A percentile compares a stretch with the other conserved stretches of the same genome.
phyloP scores from a whole-genome alignment of 805 yeast genomes.

The Kodamaea neixiangensis region DNA sequence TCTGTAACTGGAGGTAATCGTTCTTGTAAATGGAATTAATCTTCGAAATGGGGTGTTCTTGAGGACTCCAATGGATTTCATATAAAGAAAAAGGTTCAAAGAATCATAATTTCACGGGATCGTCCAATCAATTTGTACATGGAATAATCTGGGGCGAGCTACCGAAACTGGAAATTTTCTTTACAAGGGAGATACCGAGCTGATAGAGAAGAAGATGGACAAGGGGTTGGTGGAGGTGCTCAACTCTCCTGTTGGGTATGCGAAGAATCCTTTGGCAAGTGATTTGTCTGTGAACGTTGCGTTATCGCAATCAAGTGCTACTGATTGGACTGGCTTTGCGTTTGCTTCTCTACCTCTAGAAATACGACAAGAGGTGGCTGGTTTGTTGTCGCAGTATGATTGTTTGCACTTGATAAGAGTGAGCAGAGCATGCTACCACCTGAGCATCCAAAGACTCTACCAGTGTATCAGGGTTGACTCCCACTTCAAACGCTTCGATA shows the following conservation, averaged over 20 bases:
- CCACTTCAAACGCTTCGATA: slow-evolving; percentile 35
- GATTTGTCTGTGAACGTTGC: neutral
- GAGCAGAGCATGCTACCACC: slow-evolving; percentile 28
- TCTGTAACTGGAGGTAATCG: neutral
- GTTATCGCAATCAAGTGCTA: neutral
- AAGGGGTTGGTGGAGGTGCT: slow-evolving; percentile 8
- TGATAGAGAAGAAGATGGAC: too few relatives aligned
- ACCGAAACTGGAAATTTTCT: too few relatives aligned
- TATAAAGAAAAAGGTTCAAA: neutral
- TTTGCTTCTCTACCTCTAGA: slow-evolving; percentile 41
- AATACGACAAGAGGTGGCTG: slow-evolving; percentile 31
- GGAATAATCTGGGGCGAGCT: neutral
- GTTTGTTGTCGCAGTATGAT: slow-evolving; percentile 40
- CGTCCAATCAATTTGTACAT: slow-evolving; percentile 1
- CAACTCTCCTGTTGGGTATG: slow-evolving; percentile 26
- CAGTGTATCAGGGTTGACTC: slow-evolving; percentile 42
- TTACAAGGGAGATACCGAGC: neutral
- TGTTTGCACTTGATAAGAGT: slow-evolving; percentile 32
- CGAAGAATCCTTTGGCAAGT: slow-evolving; percentile 21
- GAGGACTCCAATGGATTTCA: neutral
- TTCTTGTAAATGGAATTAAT: neutral
- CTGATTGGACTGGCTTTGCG: neutral
- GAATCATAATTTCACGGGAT: neutral
- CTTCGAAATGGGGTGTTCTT: neutral
- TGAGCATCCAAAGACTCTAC: slow-evolving; percentile 38